These are phyloP conservation scores for Solanum lycopersicoides DNA, from an alignment of 257 asterid genomes.

Conservation along the genomic window DNA sequence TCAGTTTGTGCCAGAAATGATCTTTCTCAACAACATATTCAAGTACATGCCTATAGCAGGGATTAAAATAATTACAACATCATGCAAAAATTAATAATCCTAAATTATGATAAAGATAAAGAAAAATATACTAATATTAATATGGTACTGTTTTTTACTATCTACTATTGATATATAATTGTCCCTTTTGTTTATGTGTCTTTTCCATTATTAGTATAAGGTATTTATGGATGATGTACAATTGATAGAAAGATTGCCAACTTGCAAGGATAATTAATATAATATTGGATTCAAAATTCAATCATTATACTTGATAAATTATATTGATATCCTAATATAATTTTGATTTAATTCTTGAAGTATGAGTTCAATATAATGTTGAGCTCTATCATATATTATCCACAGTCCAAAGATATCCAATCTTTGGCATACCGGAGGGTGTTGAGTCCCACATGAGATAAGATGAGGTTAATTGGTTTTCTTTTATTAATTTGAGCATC, in stretches of 20 bases:
- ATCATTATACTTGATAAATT: background rate
- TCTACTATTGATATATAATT: background rate
- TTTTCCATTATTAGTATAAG: background rate
- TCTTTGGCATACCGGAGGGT: background rate
- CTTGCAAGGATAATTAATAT: background rate
- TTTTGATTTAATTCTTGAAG: no score
- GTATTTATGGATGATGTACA: background rate
- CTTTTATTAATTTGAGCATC: background rate
- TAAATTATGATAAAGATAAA: no score
- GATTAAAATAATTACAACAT: no score
- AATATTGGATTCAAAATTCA: background rate
- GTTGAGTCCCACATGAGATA: background rate
- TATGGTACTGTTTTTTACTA: background rate
- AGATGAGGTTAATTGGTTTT: background rate
- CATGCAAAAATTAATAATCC: background rate
- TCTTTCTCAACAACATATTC: background rate
- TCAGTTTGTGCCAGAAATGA: background rate
- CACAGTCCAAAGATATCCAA: background rate
- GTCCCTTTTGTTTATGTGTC: background rate
- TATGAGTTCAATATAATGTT: no score
- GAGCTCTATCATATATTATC: background rate
- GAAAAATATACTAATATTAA: background rate
- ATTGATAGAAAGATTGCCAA: background rate
- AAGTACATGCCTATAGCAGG: background rate
- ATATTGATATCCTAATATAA: background rate